Evolutionary conservation across 2,329 filamentous ascomycete genomes (phyloP), one percentile per base, ranked within the genome.

Genomic region (Epichloe coenophiala): DNA sequence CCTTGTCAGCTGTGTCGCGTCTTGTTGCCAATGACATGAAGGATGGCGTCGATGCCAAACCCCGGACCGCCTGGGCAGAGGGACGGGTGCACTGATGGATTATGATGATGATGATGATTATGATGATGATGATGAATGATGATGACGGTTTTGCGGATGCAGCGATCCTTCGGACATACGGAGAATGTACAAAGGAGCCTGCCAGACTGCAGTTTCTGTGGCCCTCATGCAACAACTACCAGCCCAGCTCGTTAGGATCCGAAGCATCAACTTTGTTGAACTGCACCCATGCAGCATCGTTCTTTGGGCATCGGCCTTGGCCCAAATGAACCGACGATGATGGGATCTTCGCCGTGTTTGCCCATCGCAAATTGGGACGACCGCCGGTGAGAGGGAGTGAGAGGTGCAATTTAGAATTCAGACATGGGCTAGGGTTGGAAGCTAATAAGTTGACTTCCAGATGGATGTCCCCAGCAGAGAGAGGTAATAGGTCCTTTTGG

Each of bases 361-460:
- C 43, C 31, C 39, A 42, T 44, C 36, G 44, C 39, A 46, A 23
- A 39, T 35, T 40, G 40, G 35, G 36, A 31, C 37, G 36, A 19
- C 40, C 27, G 21, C 23, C 13, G 39, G 17, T 13, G 49, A 31
- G 27, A 31, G 27, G 27, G 9, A 31, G 27, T 31, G 27, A 31
- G 27, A 31, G 27, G 27, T 31, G 27, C 27, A 31, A 31, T 31
- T 47, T 36, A 39, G 36, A 50, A 54, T 54, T 48, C 48, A 46
- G 43, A 47, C 49, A 47, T 43, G 41, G 35, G 40, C 42, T 36
- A 11, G 39, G 42, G 27, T 12, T 47, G 21, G 38, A 46, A 42
- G 13, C 23, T 45, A 2, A 17, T 45, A 2, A 17, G 42, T 44
- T 9, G 13, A n/a, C 7, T 15, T 44, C 42, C 27, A 44, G 15